phyloP scores from a whole-genome alignment of 1,284 basidiomycete genomes.

The Mrakiaceae sp. region DNA sequence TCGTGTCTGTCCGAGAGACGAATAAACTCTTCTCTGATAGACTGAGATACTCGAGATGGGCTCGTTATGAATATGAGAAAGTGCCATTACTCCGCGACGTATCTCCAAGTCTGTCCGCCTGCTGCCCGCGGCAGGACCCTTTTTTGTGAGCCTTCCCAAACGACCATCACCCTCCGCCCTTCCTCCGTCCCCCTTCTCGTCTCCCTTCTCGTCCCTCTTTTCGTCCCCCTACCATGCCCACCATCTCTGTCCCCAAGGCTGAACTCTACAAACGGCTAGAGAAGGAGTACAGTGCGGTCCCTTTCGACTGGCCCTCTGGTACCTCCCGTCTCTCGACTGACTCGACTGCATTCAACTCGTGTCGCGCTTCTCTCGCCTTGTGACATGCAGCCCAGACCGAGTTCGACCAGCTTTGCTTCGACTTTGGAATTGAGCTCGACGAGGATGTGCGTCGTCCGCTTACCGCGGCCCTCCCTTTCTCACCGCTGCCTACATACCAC shows the following conservation, averaged over 20 bases:
- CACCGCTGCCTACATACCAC: neutral
- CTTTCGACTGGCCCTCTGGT: neutral
- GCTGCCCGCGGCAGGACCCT: too few relatives aligned
- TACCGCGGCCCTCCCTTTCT: constrained; percentile 2
- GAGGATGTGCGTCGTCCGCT: constrained; percentile 62
- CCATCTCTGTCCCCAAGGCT: constrained; percentile 87
- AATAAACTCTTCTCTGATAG: too few relatives aligned
- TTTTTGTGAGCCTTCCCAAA: too few relatives aligned
- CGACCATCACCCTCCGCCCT: neutral
- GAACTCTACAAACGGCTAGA: constrained; percentile 84
- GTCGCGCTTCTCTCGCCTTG: neutral
- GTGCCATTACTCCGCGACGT: too few relatives aligned
- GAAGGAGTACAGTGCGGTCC: constrained; percentile 56
- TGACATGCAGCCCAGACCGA: constrained; percentile 62
- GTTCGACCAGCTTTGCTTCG: constrained; percentile 92
- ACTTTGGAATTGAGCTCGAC: constrained; percentile 94
- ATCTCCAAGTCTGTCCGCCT: too few relatives aligned
- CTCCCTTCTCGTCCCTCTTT: too few relatives aligned
- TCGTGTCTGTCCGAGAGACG: too few relatives aligned
- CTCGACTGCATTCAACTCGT: neutral
- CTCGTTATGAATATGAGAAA: too few relatives aligned
- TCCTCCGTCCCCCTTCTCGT: neutral
- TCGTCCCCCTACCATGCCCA: constrained; percentile 57
- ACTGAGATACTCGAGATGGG: too few relatives aligned
- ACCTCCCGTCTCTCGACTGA: neutral